These are phyloP conservation scores for Rhinocladiella mackenziei DNA, from an alignment of 2,329 filamentous ascomycete genomes.

Conservation along the genomic window DNA sequence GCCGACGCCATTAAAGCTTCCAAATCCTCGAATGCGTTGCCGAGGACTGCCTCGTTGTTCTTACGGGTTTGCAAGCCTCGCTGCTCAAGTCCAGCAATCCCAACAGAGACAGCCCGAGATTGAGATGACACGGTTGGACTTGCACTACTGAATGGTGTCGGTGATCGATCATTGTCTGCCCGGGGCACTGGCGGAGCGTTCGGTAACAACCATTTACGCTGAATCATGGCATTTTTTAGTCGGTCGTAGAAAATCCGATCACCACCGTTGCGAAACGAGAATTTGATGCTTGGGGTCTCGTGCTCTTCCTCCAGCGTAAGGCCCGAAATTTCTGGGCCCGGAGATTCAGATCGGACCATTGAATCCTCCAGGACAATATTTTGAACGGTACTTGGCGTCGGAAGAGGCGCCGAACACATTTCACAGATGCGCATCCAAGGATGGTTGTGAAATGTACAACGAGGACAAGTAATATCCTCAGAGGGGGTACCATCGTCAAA, in stretches of 20 bases:
- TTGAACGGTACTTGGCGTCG: constrained; percentile 40
- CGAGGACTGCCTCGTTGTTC: constrained; percentile 90
- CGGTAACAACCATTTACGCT: constrained; percentile 92
- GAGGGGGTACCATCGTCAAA: constrained; percentile 10
- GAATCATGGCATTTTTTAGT: constrained; percentile 79
- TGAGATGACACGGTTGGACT: constrained; percentile 31
- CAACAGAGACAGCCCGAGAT: constrained; percentile 60
- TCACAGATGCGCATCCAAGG: constrained; percentile 82
- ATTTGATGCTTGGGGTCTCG: constrained; percentile 71
- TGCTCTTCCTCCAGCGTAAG: constrained; percentile 51
- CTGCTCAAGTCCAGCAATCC: constrained; percentile 88
- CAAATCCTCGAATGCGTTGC: constrained; percentile 89
- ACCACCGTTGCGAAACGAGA: constrained; percentile 78
- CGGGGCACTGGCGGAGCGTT: constrained; percentile 83
- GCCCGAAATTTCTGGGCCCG: constrained; percentile 62
- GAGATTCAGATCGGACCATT: constrained; percentile 63
- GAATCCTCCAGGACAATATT: constrained; percentile 43
- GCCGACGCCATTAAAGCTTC: constrained; percentile 96
- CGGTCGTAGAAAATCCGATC: constrained; percentile 87
- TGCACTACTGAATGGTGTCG: constrained; percentile 11
- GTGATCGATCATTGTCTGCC: constrained; percentile 40
- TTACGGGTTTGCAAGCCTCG: constrained; percentile 78
- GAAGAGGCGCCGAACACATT: constrained; percentile 76
- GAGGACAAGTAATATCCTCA: constrained; percentile 57
- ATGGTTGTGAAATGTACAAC: constrained; percentile 93